phyloP scores from a whole-genome alignment of 257 asterid species.

The Nicotiana otophora region DNA sequence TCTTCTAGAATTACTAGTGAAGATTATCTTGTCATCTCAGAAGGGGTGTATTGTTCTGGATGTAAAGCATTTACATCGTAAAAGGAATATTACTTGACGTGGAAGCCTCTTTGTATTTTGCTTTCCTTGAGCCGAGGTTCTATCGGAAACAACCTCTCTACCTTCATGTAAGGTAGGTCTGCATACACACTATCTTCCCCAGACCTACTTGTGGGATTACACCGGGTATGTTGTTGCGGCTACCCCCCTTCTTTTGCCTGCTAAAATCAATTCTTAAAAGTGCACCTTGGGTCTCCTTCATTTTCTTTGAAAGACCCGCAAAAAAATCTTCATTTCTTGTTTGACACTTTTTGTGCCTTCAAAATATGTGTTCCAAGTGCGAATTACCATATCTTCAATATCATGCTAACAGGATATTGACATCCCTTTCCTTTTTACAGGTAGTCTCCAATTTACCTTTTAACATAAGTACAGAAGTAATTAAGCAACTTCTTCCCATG shows the following conservation, averaged over 20 bases:
- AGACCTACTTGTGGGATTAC: no score
- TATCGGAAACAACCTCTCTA: no score
- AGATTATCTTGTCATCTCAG: neutral
- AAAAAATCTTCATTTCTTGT: neutral
- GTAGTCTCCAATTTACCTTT: conserved; percentile 94
- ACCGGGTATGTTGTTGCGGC: no score
- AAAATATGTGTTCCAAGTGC: neutral
- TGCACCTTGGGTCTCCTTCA: neutral
- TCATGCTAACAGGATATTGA: conserved; percentile 1
- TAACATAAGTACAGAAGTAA: conserved; percentile 86
- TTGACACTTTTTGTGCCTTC: neutral
- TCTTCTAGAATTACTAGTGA: neutral
- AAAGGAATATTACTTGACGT: neutral
- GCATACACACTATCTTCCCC: no score
- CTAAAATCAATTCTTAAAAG: no score
- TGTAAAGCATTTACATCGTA: neutral
- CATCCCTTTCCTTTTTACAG: conserved; percentile 30
- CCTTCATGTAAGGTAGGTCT: no score
- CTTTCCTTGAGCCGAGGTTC: no score
- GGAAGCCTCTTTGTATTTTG: neutral
- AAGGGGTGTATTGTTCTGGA: neutral
- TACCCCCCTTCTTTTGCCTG: no score
- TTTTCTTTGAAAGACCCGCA: neutral
- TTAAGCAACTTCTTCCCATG: conserved; percentile 96
- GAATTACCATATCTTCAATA: neutral